Evolutionary conservation across 2,329 filamentous ascomycete species (phyloP), one percentile per base, ranked within the genome.

Genomic region (Colletotrichum abscissum): DNA sequence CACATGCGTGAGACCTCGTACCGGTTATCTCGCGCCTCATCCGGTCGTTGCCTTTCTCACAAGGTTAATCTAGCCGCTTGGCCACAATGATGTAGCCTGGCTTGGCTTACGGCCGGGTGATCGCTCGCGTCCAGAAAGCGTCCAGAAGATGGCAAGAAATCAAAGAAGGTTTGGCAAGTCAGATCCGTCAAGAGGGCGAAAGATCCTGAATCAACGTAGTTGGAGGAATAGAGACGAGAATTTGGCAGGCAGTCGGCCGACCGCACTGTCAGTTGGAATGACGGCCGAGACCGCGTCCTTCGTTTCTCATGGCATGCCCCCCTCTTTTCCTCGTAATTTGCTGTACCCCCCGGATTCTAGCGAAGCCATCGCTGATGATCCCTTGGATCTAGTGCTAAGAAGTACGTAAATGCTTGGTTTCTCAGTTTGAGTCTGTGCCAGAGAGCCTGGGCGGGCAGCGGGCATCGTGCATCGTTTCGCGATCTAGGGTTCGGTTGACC

Each of bases 401-500:
- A 35, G 16, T 52, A 16, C 6, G 19, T 33, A 33, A 33, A 11
- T 49, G n/a, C 7, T 42, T 12, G 26, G 26, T 33, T 56, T 22
- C 35, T 64, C 33, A 35, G 26, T 58, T 58, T 38, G 66, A 46
- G 66, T 60, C 42, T 63, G 69, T 64, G 69, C 33, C 8, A 24
- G 24, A 22, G 52, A 52, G 60, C 38, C 24, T 14, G 46, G 54
- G 58, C 65, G 54, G 57, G 56, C 56, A 63, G 35, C 28, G 56
- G 52, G 30, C 42, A 64, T 69, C 28, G 38, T 69, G 59, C 65
- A 72, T 69, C 24, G 42, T 58, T 46, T 38, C 67, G 56, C 12
- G 55, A 57, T 56, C 60, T 56, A 73, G 60, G 69, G 66, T 73
- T 73, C 60, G 46, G 59, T 73, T 59, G 59, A 69, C 55, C 46